These are phyloP conservation scores for Sicyos edulis DNA, from an alignment of 306 rosid species.

Conservation along the genomic window DNA sequence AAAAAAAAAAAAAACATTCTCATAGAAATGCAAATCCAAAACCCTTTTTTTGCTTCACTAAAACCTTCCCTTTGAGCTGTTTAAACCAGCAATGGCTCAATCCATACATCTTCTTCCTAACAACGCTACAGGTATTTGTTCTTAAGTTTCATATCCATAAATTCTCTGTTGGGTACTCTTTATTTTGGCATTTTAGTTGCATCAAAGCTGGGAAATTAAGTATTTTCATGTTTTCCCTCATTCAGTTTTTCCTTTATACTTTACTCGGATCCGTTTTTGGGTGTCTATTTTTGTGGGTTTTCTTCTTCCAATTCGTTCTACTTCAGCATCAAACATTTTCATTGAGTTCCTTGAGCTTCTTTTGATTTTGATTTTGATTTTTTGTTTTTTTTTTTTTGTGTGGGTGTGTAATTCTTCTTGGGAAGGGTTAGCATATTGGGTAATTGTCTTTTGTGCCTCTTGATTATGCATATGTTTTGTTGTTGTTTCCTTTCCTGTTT, in stretches of 20 bases:
- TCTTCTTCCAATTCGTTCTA: background rate
- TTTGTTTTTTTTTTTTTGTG: no score
- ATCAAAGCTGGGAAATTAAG: background rate
- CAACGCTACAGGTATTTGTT: slow-evolving; percentile 36
- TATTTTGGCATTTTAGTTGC: no score
- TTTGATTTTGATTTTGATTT: background rate
- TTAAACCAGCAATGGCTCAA: slow-evolving; percentile 44
- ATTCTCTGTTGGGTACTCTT: background rate
- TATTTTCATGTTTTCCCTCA: background rate
- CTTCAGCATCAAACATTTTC: background rate
- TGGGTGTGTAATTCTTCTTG: background rate
- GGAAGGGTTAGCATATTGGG: background rate
- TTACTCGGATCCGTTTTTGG: no score
- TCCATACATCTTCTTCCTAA: slow-evolving; percentile 35
- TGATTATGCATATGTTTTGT: background rate
- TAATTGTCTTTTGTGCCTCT: background rate
- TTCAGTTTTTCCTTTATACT: no score
- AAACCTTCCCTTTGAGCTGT: background rate
- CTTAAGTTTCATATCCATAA: background rate
- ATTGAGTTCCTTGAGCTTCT: background rate
- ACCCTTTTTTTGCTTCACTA: background rate
- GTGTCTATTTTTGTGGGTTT: background rate
- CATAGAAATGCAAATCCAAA: background rate
- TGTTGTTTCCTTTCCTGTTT: background rate
- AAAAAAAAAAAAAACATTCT: background rate